Percentiles rank a stretch among this genome's conserved stretches.
Evolutionary conservation across 768 basidiomycete genomes (phyloP).

Genomic region (Paxillus involutus): DNA sequence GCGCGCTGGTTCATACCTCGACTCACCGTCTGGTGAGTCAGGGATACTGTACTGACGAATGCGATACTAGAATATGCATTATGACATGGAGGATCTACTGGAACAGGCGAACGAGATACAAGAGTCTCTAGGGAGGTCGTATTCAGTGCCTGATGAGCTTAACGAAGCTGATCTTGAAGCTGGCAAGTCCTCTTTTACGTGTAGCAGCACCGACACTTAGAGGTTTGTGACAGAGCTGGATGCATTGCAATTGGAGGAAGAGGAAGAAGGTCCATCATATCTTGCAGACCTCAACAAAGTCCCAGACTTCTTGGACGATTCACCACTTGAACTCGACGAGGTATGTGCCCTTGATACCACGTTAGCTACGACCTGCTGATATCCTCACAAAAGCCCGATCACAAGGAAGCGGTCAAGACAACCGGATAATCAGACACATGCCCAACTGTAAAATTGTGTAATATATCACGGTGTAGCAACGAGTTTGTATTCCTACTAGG

Average conservation of each 20-base stretch:
- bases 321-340: constrained; percentile 70
- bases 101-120: constrained; percentile 99
- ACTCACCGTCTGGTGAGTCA: background rate
- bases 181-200: constrained; percentile 46
- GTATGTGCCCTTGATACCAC: constrained; percentile 34
- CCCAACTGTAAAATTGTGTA: constrained; percentile 3
- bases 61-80: constrained; percentile 79
- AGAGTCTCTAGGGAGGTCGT: constrained; percentile 89
- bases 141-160: constrained; percentile 95
- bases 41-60: background rate
- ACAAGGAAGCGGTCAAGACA: constrained; percentile 57
- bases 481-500: constrained; percentile 16
- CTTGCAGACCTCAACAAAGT: constrained; percentile 81
- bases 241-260: constrained; percentile 87
- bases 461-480: background rate
- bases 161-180: constrained; percentile 98
- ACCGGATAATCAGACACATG: constrained; percentile 31
- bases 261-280: constrained; percentile 90
- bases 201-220: background rate
- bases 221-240: constrained; percentile 72
- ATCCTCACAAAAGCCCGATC: constrained; percentile 35
- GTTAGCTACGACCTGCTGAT: background rate
- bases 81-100: constrained; percentile 96
- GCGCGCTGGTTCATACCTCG: constrained; percentile 16
- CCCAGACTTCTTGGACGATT: constrained; percentile 91